Evolutionary conservation across 2,329 filamentous ascomycete species (phyloP).

Genomic region (Atkinsonella texensis): DNA sequence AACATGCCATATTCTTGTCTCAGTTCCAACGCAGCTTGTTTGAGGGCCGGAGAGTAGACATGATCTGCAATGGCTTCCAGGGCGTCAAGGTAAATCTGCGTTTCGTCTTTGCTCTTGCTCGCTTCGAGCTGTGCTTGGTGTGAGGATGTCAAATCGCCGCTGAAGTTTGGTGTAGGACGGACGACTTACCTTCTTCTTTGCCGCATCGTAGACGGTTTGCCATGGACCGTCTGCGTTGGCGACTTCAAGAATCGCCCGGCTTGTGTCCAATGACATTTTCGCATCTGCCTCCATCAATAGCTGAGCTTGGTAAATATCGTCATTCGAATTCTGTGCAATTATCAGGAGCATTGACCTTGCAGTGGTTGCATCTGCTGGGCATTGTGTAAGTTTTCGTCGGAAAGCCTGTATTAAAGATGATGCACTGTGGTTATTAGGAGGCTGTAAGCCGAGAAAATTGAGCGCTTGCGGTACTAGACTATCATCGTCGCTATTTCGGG

Average conservation of each 20-base stretch:
- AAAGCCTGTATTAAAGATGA: slow-evolving; percentile 24
- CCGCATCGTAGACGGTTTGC: slow-evolving; percentile 13
- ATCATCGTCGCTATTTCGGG: slow-evolving; percentile 18
- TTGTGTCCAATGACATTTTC: slow-evolving; percentile 25
- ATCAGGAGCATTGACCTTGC: slow-evolving; percentile 22
- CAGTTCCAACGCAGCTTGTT: slow-evolving; percentile 15
- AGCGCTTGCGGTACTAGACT: slow-evolving; percentile 21
- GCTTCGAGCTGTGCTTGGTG: slow-evolving; percentile 13
- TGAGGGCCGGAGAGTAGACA: slow-evolving; percentile 11
- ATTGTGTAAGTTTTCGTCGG: slow-evolving; percentile 18
- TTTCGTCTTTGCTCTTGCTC: slow-evolving; percentile 17
- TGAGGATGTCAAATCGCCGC: neutral
- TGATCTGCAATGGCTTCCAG: slow-evolving; percentile 23
- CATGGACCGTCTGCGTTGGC: slow-evolving; percentile 13
- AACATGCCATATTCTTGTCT: slow-evolving; percentile 9
- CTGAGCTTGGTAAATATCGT: slow-evolving; percentile 22
- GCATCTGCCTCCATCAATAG: slow-evolving; percentile 22
- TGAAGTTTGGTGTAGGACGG: neutral
- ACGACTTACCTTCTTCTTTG: slow-evolving; percentile 18
- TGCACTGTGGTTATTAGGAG: slow-evolving; percentile 23
- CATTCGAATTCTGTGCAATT: slow-evolving; percentile 21
- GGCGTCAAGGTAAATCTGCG: slow-evolving; percentile 21
- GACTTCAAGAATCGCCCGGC: slow-evolving; percentile 20
- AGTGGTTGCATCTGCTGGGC: slow-evolving; percentile 19
- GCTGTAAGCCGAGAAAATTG: slow-evolving; percentile 21